Evolutionary conservation across 306 rosid species (phyloP), one percentile per base, ranked within the genome.

Genomic region (Vachellia collinsii): DNA sequence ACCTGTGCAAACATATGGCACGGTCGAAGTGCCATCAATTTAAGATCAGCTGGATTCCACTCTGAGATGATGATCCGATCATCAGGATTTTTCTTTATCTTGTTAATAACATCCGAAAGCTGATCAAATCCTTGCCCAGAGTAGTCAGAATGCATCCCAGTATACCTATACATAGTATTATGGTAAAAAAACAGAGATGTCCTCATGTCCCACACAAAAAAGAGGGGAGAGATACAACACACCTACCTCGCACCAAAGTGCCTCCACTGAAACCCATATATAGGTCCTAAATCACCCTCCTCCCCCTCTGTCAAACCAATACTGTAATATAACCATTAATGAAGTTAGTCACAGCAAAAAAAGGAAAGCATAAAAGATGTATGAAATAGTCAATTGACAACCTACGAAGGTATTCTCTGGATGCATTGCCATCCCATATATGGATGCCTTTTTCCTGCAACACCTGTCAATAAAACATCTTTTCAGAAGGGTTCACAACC

Each of bases 1-100:
- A 95, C 98, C 96, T 95, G 99, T 3, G 93, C 90, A 87, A 90
- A 92, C 97, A 93, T 95, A 89, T 93, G 99, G 85, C 98, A 95
- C 29, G 98, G 97, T 44, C 98, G 99, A 75, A 95, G 97, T 65
- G 98, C 98, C 99, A 95, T 91, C 85, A 88, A 87, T 84, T 90
- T 90, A 74, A 95, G 97, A 89, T 95, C 99, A 41, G 93, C 77
- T 62, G 98, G 97, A 89, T 93, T 93, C 98, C 99, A 95, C 0
- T 98, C 97, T 38, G 98, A 91, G 78, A 95, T 93, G 77, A 95
- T 86, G 72, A 95, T 95, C 75, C 98, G 92, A 77, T 93, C 98
- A 84, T 89, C 88, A 3, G 99, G 98, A 72, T 91, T 91, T 78
- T 90, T 84, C 84, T 92, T 91, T 69, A 95, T 88, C 90, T 92